Percentiles rank a stretch among this genome's conserved stretches.
These are phyloP conservation scores for Eremothecium gossypii DNA, from an alignment of 1,139 yeast species.

Conservation along the genomic window DNA sequence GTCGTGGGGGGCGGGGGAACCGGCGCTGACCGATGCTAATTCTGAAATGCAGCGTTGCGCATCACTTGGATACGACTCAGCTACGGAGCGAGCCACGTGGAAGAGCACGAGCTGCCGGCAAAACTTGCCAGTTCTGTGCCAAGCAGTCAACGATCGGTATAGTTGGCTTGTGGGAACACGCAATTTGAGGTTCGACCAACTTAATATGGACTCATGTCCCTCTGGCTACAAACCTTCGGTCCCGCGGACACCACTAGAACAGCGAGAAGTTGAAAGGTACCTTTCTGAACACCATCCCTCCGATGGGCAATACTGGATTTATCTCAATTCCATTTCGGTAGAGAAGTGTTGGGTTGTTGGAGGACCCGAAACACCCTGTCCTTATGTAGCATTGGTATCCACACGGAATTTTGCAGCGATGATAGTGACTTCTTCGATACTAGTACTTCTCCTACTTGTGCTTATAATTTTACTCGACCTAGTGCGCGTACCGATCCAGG, in stretches of 20 bases:
- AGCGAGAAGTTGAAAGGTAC: slow-evolving; percentile 28
- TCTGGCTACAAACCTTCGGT: slow-evolving; percentile 41
- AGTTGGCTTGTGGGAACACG: neutral
- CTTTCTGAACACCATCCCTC: slow-evolving; percentile 9
- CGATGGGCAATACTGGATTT: slow-evolving; percentile 53
- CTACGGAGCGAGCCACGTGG: slow-evolving; percentile 43
- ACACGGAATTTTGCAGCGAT: slow-evolving; percentile 50
- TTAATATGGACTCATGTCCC: slow-evolving; percentile 43
- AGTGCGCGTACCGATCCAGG: slow-evolving; percentile 42
- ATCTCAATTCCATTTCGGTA: slow-evolving; percentile 68
- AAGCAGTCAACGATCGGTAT: slow-evolving; percentile 26
- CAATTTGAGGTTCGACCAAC: slow-evolving; percentile 40
- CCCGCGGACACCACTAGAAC: slow-evolving; percentile 49
- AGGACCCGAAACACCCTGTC: slow-evolving; percentile 71
- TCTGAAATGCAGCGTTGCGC: slow-evolving; percentile 52
- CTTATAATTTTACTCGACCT: slow-evolving; percentile 34
- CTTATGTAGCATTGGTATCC: slow-evolving; percentile 53
- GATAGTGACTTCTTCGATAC: slow-evolving; percentile 57
- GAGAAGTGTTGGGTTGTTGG: slow-evolving; percentile 80
- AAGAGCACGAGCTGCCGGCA: slow-evolving; percentile 55
- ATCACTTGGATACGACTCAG: slow-evolving; percentile 21
- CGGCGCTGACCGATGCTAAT: slow-evolving; percentile 26
- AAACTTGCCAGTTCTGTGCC: slow-evolving; percentile 47
- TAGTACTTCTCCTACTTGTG: slow-evolving; percentile 42
- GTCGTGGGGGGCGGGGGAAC: slow-evolving; percentile 65